Conservation (phyloP, 257 asterid genomes). For the Linderniella brevidens region DNA sequence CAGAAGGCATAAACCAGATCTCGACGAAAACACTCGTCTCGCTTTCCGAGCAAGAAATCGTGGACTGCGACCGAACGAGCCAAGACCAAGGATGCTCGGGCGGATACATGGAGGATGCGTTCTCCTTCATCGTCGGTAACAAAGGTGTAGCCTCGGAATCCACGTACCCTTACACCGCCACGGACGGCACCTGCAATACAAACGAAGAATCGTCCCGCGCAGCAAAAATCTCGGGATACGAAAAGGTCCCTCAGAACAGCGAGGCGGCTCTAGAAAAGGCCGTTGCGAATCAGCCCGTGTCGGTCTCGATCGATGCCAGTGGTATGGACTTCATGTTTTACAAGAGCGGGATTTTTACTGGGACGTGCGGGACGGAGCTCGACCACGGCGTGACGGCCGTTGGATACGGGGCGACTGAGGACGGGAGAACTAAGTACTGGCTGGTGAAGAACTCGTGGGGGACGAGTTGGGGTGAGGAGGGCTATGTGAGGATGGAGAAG, state of each 20-base stretch:
- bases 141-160: background rate
- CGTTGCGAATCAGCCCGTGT: background rate
- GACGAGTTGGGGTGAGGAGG: background rate
- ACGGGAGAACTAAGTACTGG: slow-evolving; percentile 1
- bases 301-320: background rate
- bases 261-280: background rate
- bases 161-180: background rate
- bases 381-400: no score
- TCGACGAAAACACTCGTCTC: background rate
- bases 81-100: background rate
- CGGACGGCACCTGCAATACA: background rate
- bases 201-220: background rate
- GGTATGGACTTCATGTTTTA: background rate
- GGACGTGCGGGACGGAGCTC: background rate
- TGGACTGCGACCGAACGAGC: slow-evolving; percentile 1
- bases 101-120: slow-evolving; percentile 1
- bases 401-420: no score
- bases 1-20: background rate
- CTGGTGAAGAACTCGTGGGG: background rate
- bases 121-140: background rate
- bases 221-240: background rate
- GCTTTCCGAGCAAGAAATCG: background rate
- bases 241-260: background rate
- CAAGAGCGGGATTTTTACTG: background rate
- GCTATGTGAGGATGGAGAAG: slow-evolving; percentile 3